Conservation (phyloP, 345 rosid species). For the Eucalyptus virginea region DNA sequence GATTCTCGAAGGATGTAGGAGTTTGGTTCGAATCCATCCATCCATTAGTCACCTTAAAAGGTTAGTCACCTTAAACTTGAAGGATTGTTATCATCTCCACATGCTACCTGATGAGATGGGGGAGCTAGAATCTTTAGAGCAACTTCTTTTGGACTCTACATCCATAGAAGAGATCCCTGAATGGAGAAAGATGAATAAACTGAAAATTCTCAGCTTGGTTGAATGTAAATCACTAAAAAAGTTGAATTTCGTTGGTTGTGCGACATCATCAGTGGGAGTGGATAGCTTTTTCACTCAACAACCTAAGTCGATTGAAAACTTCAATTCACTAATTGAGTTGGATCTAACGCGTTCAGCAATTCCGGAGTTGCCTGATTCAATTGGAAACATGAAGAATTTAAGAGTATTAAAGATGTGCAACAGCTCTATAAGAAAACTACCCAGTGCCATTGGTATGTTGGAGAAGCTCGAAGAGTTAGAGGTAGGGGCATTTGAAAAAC, state of each 20-base stretch:
- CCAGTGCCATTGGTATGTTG: not conserved
- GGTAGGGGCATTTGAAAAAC: accelerated
- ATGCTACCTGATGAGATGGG: not conserved
- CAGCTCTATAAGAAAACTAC: not conserved
- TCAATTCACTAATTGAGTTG: no score
- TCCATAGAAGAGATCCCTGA: not conserved
- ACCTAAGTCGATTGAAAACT: no score
- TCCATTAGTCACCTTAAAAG: no score
- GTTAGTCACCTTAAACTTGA: no score
- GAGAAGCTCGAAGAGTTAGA: not conserved
- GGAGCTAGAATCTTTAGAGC: not conserved
- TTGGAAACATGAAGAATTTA: no score
- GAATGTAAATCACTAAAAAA: not conserved
- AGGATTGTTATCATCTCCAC: no score
- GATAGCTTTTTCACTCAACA: accelerated
- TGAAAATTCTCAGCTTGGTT: not conserved
- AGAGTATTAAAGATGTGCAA: accelerated
- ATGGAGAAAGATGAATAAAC: not conserved
- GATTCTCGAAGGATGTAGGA: no score
- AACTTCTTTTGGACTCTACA: not conserved
- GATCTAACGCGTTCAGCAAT: no score
- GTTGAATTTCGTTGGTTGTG: not conserved
- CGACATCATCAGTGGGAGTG: no score
- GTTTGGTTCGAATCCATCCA: no score
- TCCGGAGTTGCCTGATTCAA: no score